Conservation (phyloP, 768 basidiomycete species). For the Lactifluus hygrophoroides region DNA sequence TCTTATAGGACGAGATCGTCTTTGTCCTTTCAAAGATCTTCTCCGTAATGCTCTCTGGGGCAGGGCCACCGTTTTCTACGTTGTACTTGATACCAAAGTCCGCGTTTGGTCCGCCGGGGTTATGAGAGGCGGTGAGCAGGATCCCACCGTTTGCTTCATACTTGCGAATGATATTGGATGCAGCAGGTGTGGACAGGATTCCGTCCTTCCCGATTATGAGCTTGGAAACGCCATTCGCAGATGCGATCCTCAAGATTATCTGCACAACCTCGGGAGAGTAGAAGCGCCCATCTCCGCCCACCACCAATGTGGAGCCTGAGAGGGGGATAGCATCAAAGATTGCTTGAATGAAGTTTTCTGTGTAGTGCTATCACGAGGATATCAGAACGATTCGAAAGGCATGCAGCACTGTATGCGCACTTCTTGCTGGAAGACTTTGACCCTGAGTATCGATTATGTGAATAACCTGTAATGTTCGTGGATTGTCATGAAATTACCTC, state of each 20-base stretch:
- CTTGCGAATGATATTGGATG: constrained; percentile 90
- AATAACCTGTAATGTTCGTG: not conserved
- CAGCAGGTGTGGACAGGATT: constrained; percentile 96
- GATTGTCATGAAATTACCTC: constrained; percentile 43
- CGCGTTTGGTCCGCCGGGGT: constrained; percentile 95
- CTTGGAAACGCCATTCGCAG: constrained; percentile 86
- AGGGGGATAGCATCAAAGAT: constrained; percentile 87
- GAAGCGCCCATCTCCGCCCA: constrained; percentile 96
- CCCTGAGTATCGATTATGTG: constrained; percentile 39
- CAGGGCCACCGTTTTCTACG: constrained; percentile 93
- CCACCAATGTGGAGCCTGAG: constrained; percentile 75
- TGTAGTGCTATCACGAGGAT: constrained; percentile 62
- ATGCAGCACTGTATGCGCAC: constrained; percentile 33
- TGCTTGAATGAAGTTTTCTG: constrained; percentile 95
- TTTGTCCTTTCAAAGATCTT: constrained; percentile 90
- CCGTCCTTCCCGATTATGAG: constrained; percentile 88
- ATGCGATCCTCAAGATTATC: constrained; percentile 87
- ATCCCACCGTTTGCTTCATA: constrained; percentile 97
- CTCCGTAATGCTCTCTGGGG: constrained; percentile 94
- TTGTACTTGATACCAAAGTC: constrained; percentile 99
- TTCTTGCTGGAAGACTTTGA: constrained; percentile 97
- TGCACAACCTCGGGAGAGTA: constrained; percentile 82
- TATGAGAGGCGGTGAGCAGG: constrained; percentile 93
- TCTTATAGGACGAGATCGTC: constrained; percentile 76
- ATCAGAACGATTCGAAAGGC: constrained; percentile 19